phyloP scores from a whole-genome alignment of 2,329 filamentous ascomycete species.

The Aspergillus ochraceus region DNA sequence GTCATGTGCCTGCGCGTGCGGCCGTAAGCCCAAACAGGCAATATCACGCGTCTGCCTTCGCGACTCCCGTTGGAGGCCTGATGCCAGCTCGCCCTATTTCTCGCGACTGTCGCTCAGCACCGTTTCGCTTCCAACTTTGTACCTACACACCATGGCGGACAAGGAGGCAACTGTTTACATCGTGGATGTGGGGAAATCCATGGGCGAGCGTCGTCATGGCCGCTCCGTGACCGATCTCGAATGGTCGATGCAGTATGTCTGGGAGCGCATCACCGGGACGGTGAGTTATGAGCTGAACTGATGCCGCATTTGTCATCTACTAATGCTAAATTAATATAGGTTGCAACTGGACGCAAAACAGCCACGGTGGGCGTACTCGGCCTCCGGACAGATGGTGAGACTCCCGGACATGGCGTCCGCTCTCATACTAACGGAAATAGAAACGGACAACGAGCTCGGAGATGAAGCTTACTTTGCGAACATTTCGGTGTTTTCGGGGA shows the following conservation, averaged over 20 bases:
- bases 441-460: slow-evolving; percentile 67
- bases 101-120: background rate
- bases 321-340: slow-evolving; percentile 33
- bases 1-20: slow-evolving; percentile 42
- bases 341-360: slow-evolving; percentile 70
- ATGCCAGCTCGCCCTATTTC: background rate
- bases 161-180: slow-evolving; percentile 95
- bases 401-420: slow-evolving; percentile 3
- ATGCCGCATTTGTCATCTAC: background rate
- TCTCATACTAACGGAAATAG: slow-evolving; percentile 33
- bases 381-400: slow-evolving; percentile 69
- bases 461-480: slow-evolving; percentile 73
- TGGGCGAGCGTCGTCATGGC: slow-evolving; percentile 70
- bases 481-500: slow-evolving; percentile 68
- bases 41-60: slow-evolving; percentile 46
- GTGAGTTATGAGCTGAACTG: slow-evolving; percentile 49
- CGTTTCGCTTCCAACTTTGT: background rate
- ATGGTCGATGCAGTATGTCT: slow-evolving; percentile 87
- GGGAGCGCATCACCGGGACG: slow-evolving; percentile 83
- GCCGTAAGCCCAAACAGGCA: slow-evolving; percentile 34
- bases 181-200: slow-evolving; percentile 83
- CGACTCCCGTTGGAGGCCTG: slow-evolving; percentile 15
- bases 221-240: slow-evolving; percentile 79
- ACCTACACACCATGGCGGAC: slow-evolving; percentile 67
- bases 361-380: slow-evolving; percentile 77